Conservation (phyloP, 768 basidiomycete genomes). For the Chalciporus chontae region DNA sequence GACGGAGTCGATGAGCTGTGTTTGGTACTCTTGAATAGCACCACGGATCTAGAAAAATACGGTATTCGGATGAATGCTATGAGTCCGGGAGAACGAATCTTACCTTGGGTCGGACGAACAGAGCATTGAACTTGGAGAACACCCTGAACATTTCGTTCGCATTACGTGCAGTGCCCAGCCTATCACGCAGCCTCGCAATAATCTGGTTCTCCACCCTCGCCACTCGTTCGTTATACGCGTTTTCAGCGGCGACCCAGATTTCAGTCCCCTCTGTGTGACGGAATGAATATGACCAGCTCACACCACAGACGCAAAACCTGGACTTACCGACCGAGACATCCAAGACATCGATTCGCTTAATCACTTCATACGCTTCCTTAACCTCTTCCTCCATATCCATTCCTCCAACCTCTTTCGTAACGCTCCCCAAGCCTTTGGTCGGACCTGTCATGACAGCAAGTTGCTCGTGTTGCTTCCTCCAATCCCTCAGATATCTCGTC, state of each 20-base stretch:
- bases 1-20: constrained; percentile 96
- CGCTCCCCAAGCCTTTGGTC: constrained; percentile 75
- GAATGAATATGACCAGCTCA: neutral
- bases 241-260: constrained; percentile 97
- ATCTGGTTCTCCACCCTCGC: constrained; percentile 98
- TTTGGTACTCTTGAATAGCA: constrained; percentile 99
- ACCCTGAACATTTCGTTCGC: constrained; percentile 99
- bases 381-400: constrained; percentile 99
- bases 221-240: constrained; percentile 96
- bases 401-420: constrained; percentile 75
- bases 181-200: constrained; percentile 87
- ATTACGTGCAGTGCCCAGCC: constrained; percentile 91
- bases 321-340: constrained; percentile 88
- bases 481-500: constrained; percentile 80
- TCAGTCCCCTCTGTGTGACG: constrained; percentile 79
- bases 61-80: neutral
- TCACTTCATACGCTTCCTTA: constrained; percentile 92
- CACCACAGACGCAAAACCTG: neutral
- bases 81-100: constrained; percentile 4
- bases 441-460: constrained; percentile 96
- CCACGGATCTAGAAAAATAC: constrained; percentile 72
- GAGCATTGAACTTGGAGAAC: constrained; percentile 96
- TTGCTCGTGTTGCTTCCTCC: constrained; percentile 97
- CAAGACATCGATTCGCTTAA: constrained; percentile 94
- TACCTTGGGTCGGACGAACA: constrained; percentile 95